Percentiles rank a stretch among this genome's conserved stretches.
Evolutionary conservation across 2,329 filamentous ascomycete genomes (phyloP).

Genomic region (Hymenoscyphus fructigenus): DNA sequence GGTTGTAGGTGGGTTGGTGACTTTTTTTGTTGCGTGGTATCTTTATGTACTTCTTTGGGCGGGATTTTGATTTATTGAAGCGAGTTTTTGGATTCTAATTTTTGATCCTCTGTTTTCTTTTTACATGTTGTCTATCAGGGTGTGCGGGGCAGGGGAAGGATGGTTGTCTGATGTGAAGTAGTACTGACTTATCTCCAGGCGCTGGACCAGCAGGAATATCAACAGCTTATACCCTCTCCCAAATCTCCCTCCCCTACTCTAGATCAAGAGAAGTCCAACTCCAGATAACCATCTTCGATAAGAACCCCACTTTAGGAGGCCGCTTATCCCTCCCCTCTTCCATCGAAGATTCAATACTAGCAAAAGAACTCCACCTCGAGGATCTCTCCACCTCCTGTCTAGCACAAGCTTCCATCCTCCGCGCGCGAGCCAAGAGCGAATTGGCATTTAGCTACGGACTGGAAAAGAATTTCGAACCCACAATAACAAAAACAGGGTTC

Average conservation of each 20-base stretch:
- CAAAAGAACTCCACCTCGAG: constrained; percentile 11
- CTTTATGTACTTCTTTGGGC: background rate
- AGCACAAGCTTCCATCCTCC: background rate
- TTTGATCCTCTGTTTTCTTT: background rate
- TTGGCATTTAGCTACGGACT: constrained; percentile 2
- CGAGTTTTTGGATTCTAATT: background rate
- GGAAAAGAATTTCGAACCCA: background rate
- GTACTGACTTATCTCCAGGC: constrained; percentile 1
- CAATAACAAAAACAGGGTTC: constrained; percentile 11
- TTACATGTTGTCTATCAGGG: background rate
- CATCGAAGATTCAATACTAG: background rate
- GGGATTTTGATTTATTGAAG: background rate
- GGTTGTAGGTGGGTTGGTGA: constrained; percentile 3
- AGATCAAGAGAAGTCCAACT: constrained; percentile 7
- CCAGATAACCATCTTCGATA: constrained; percentile 18
- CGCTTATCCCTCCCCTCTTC: constrained; percentile 9
- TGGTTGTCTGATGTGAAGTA: background rate
- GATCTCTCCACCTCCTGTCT: constrained; percentile 13
- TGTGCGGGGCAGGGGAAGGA: background rate
- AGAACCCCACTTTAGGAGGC: constrained; percentile 14
- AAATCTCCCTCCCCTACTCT: background rate
- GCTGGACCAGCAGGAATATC: constrained; percentile 18
- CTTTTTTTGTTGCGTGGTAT: background rate
- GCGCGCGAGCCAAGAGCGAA: background rate
- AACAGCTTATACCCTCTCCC: constrained; percentile 11